phyloP scores from a whole-genome alignment of 2,329 filamentous ascomycete genomes.

The Aspergillus candidus region DNA sequence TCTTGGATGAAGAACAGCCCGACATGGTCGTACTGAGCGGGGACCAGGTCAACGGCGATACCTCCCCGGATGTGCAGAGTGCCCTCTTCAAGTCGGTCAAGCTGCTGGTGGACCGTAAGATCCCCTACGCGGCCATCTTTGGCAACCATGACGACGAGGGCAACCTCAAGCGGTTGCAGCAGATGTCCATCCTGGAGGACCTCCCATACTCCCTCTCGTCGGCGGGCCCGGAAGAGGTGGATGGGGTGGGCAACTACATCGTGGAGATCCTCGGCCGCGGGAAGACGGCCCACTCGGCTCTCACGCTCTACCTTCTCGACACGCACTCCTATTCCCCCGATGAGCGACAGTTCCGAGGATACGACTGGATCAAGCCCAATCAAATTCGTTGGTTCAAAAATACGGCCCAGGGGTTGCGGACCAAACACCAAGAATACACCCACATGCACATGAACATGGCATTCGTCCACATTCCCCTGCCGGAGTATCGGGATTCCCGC shows the following conservation, averaged over 20 bases:
- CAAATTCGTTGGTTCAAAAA: conserved; percentile 93
- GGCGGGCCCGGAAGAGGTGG: conserved; percentile 74
- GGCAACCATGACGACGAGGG: conserved; percentile 97
- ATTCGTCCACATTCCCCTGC: conserved; percentile 94
- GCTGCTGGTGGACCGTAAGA: conserved; percentile 75
- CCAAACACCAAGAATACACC: conserved; percentile 74
- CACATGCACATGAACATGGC: conserved; percentile 92
- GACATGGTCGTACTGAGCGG: conserved; percentile 88
- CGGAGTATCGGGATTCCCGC: conserved; percentile 67
- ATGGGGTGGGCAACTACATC: conserved; percentile 91
- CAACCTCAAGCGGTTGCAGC: conserved; percentile 64
- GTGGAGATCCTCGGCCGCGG: conserved; percentile 81
- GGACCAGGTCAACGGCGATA: conserved; percentile 93
- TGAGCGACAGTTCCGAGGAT: conserved; percentile 80
- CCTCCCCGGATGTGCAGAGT: conserved; percentile 82
- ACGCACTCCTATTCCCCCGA: conserved; percentile 89
- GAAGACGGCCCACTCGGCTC: conserved; percentile 73
- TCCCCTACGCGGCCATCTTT: conserved; percentile 90
- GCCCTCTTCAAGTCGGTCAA: conserved; percentile 91
- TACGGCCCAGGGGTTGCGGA: conserved; percentile 67
- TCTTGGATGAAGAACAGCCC: conserved; percentile 88
- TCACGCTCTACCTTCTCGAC: conserved; percentile 93
- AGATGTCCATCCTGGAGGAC: conserved; percentile 81
- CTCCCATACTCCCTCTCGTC: conserved; percentile 85
- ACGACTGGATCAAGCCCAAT: conserved; percentile 92